Base-by-base conservation (phyloP, 345 rosid genomes). In the Cochlearia excelsa region DNA sequence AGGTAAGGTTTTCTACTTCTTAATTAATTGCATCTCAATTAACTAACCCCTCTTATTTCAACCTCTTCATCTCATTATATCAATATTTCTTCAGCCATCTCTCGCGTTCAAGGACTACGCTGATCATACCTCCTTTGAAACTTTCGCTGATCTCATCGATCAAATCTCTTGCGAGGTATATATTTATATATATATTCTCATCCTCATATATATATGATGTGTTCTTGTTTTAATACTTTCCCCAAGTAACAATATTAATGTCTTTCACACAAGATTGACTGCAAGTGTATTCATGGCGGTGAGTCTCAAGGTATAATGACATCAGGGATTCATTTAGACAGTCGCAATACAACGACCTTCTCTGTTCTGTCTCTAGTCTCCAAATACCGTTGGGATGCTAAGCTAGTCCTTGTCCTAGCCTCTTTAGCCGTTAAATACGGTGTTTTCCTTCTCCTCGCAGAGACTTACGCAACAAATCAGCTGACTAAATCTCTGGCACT, bases 351-450 rank as follows among this genome's bases (percentile, higher is more conserved):
- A 26, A 75, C 86, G 2, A 67, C 87, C 1, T 65, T 84, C 57
- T n/a, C 90, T 47, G 75, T 87, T 66, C 61, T 84, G 64, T 65
- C 69, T 54, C 68, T 72, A 70, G 68, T 90, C 39, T 63, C 84
- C 9, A 63, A 61, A 59, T 87, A 80, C 68, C 40, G 80, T 16
- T 90, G 97, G 97, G 94, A 85, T 51, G 82, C 85, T 63, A 90
- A 87, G 76, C 59, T 87, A 67, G 90, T 79, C 60, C 80, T 90
- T 66, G 74, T 79, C 11, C 60, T 90, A 52, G 80, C 95, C 4
- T 90, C 95, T 48, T 85, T 90, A 57, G 97, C 94, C 0, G 76
- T 82, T 68, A 90, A 77, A 63, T 90, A 85, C 59, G 95, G 95
- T 5, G 89, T 81, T 67, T 85, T 90, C 63, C 84, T 88, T 87